Evolutionary conservation across 164 flowering plant genomes (phyloP), one percentile per base, ranked within the genome.

Genomic region (Magnolia changhungtana): DNA sequence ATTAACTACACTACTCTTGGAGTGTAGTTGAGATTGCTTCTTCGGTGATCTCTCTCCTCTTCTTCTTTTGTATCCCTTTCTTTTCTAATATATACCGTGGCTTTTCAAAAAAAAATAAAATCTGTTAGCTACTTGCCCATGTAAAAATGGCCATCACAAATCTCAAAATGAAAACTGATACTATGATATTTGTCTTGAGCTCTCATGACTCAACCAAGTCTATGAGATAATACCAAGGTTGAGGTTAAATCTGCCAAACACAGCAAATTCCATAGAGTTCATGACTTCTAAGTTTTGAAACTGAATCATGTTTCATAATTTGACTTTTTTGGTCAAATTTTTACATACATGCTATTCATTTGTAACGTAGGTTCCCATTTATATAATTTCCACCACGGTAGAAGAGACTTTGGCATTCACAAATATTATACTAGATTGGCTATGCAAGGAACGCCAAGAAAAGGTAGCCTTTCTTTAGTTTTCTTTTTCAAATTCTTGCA

Each of bases 351-450:
- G 21, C 19, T 0, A 19, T 63, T 18, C n/a, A 63, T 63, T 63
- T 63, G 20, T 18, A 20, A 19, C 78, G 73, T 76, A 96, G 99
- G 90, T 89, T 82, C 97, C 99, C 31, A 87, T 96, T 72, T 90
- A 83, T 79, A 72, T 94, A 8, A 82, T 96, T 74, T 96, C 98
- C 71, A 80, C 91, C 69, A 84, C 87, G 69, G 98, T 97, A 72
- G 91, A 89, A 84, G 97, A 94, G 76, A 72, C 90, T 49, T 77
- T 96, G 79, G 87, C 95, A 16, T 90, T 75, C 73, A 75, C 89
- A 9, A 91, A 88, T 87, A 76, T 87, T 16, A 85, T 94, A 65
- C 99, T 96, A 67, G 99, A 96, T 81, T 96, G 99, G 98, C 80
- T 96, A 29, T 90, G 91, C 81, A 80, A 85, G 81, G 83, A 87